Conservation (phyloP, 2,329 filamentous ascomycete genomes). For the Cordyceps pruinosa region DNA sequence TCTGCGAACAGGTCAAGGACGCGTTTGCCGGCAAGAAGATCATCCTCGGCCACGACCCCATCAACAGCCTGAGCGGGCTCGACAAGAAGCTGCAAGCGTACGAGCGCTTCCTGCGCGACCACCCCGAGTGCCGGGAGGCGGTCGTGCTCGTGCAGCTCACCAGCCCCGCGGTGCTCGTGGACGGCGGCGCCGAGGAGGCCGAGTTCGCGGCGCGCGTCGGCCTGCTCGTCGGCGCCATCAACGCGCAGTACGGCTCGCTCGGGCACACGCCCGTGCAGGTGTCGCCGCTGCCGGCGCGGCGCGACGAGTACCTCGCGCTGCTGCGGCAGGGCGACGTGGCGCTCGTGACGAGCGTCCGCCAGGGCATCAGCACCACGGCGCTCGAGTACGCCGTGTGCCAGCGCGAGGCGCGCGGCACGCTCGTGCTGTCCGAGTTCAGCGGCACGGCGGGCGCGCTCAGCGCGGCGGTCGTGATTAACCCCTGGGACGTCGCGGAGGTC, state of each 20-base stretch:
- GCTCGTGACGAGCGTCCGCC: constrained; percentile 87
- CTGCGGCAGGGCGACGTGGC: constrained; percentile 84
- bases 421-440: constrained; percentile 95
- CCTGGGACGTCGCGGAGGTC: constrained; percentile 82
- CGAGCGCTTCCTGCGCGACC: constrained; percentile 81
- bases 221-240: constrained; percentile 84
- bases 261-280: constrained; percentile 88
- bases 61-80: constrained; percentile 87
- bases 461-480: constrained; percentile 91
- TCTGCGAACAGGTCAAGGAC: constrained; percentile 64
- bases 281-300: constrained; percentile 84
- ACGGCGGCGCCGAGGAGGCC: constrained; percentile 62
- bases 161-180: constrained; percentile 73
- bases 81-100: constrained; percentile 93
- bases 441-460: constrained; percentile 81
- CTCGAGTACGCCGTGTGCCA: constrained; percentile 92
- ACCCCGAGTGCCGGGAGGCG: constrained; percentile 85
- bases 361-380: constrained; percentile 97
- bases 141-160: constrained; percentile 94
- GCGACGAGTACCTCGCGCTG: constrained; percentile 88
- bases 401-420: constrained; percentile 73
- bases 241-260: constrained; percentile 80
- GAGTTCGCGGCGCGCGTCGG: constrained; percentile 84
- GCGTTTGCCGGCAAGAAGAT: constrained; percentile 87
- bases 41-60: constrained; percentile 87